phyloP scores from a whole-genome alignment of 768 basidiomycete species.

The Amanita rimosa region DNA sequence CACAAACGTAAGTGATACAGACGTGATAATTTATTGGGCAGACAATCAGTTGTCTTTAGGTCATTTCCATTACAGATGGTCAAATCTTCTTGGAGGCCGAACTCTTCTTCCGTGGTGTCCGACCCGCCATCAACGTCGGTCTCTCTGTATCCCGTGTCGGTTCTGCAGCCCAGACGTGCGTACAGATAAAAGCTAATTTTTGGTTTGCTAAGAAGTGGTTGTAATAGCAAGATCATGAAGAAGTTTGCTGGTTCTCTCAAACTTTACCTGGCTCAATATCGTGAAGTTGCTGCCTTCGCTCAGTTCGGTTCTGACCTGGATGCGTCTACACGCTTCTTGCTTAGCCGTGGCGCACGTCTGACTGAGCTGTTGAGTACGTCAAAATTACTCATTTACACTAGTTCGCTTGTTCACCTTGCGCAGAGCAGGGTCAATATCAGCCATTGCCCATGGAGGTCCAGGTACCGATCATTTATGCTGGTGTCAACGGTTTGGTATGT shows the following conservation, averaged over 20 bases:
- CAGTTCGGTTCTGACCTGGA: slow-evolving; percentile 99
- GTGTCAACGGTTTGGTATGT: slow-evolving; percentile 96
- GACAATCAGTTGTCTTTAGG: slow-evolving; percentile 32
- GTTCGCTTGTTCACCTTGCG: slow-evolving; percentile 12
- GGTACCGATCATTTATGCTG: slow-evolving; percentile 98
- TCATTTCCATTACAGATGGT: slow-evolving; percentile 99
- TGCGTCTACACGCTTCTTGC: slow-evolving; percentile 97
- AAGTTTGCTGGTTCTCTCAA: slow-evolving; percentile 99
- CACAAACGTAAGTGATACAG: slow-evolving; percentile 52
- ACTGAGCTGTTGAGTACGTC: slow-evolving; percentile 89
- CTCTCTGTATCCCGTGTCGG: slow-evolving; percentile 99
- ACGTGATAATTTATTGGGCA: not conserved
- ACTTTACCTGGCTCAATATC: slow-evolving; percentile 99
- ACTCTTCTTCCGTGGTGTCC: slow-evolving; percentile 99
- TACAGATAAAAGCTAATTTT: slow-evolving; percentile 7
- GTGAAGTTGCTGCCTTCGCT: slow-evolving; percentile 99
- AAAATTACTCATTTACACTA: not conserved
- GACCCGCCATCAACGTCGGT: slow-evolving; percentile 99
- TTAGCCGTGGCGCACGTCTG: slow-evolving; percentile 95
- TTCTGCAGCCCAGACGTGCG: slow-evolving; percentile 98
- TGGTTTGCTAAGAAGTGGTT: not conserved
- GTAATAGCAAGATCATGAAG: slow-evolving; percentile 92
- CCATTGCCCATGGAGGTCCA: slow-evolving; percentile 91
- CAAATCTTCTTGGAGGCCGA: slow-evolving; percentile 99
- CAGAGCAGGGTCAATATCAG: slow-evolving; percentile 98